Conservation (phyloP, 139 green algal genomes). For the Pleodorina starrii region DNA sequence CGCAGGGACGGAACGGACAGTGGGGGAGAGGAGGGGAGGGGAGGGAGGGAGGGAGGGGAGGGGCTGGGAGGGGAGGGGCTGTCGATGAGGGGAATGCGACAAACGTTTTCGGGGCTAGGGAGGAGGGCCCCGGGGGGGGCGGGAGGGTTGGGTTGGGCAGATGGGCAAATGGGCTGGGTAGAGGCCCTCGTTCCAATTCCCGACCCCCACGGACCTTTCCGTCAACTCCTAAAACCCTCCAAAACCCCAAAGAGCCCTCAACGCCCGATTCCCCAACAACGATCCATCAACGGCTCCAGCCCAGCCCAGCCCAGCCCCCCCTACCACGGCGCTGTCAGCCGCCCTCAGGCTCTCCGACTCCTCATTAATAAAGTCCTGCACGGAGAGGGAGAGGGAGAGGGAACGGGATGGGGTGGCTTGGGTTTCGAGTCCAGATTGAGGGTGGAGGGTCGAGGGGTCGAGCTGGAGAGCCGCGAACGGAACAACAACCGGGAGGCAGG, state of each 20-base stretch:
- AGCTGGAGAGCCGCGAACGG: no score
- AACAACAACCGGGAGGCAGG: no score
- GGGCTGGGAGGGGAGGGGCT: neutral
- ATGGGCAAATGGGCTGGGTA: neutral
- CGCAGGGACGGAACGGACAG: neutral
- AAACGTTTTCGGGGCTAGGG: no score
- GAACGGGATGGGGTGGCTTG: no score
- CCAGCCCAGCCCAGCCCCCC: neutral
- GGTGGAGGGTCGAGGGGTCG: no score
- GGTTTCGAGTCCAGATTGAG: no score
- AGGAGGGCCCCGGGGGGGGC: no score
- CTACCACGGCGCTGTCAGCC: neutral
- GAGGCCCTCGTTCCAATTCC: neutral
- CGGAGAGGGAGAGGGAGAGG: neutral
- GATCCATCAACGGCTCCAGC: neutral
- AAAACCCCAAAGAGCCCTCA: neutral
- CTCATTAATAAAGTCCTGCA: neutral
- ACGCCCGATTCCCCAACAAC: neutral
- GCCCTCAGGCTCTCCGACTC: neutral
- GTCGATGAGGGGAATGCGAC: no score
- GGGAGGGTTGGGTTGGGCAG: no score
- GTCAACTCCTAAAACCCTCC: neutral
- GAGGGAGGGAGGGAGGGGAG: neutral
- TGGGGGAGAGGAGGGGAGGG: neutral
- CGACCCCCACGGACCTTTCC: neutral